Percentiles rank a stretch among this genome's conserved stretches.
Evolutionary conservation across 495 filamentous ascomycete species (phyloP).

Genomic region (Amniculicola lignicola): DNA sequence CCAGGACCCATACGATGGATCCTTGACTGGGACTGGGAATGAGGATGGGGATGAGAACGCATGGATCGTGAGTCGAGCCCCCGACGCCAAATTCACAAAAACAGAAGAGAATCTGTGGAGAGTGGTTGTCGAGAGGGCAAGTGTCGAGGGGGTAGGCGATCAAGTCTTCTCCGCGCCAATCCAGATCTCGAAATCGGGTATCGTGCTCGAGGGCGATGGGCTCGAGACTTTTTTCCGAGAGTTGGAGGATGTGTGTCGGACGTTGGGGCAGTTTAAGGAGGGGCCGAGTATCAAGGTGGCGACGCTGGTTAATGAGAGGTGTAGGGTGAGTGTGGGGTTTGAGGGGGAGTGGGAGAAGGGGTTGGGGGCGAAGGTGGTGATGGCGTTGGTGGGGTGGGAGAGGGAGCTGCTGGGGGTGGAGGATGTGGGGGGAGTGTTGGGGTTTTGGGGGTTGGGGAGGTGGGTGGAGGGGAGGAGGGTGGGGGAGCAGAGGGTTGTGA

Average conservation of each 20-base stretch:
- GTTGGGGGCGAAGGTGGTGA: neutral
- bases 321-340: constrained; percentile 1
- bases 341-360: neutral
- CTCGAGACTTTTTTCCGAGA: neutral
- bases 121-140: neutral
- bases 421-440: neutral
- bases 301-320: neutral
- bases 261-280: neutral
- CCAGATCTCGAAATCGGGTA: too few relatives aligned
- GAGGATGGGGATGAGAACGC: neutral
- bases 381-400: constrained; percentile 6
- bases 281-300: neutral
- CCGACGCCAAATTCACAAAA: neutral
- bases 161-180: too few relatives aligned
- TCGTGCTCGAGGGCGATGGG: neutral
- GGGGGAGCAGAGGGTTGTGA: too few relatives aligned
- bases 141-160: neutral
- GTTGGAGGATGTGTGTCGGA: neutral
- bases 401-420: neutral
- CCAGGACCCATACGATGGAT: neutral
- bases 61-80: neutral
- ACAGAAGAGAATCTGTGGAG: neutral
- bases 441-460: neutral
- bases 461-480: neutral
- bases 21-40: neutral